These are phyloP conservation scores for Gelatoporia subvermispora DNA, from an alignment of 768 basidiomycete genomes.

Conservation along the genomic window DNA sequence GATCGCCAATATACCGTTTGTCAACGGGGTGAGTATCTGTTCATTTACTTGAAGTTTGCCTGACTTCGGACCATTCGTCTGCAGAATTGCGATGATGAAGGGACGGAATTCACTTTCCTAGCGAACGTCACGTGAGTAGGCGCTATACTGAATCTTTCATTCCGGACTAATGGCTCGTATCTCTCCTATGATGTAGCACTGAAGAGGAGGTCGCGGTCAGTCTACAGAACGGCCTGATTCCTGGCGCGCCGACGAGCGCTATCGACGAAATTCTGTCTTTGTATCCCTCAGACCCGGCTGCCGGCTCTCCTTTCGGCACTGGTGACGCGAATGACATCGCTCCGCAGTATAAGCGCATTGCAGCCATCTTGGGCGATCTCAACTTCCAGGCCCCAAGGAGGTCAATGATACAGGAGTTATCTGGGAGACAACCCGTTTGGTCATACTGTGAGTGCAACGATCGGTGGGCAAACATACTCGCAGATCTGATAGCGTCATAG, in stretches of 20 bases:
- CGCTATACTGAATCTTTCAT: neutral
- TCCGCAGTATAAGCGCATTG: conserved; percentile 20
- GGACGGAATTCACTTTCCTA: conserved; percentile 10
- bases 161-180: neutral
- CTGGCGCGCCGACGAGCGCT: neutral
- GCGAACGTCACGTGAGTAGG: conserved; percentile 9
- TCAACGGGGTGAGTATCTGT: conserved; percentile 30
- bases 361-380: conserved; percentile 20
- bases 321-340: conserved; percentile 4
- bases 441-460: conserved; percentile 1
- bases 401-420: conserved; percentile 1
- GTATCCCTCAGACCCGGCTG: conserved; percentile 14
- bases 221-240: conserved; percentile 1
- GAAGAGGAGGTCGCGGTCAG: conserved; percentile 3
- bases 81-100: conserved; percentile 15
- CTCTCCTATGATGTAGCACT: neutral
- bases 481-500: neutral
- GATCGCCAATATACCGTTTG: neutral
- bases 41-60: too few relatives aligned
- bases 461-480: neutral
- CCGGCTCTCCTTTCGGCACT: conserved; percentile 19
- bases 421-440: conserved; percentile 4
- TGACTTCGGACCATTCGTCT: too few relatives aligned
- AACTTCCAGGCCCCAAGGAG: conserved; percentile 17
- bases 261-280: neutral